Base-by-base conservation (phyloP, 495 filamentous ascomycete genomes). In the Barbatosphaeria neglecta region DNA sequence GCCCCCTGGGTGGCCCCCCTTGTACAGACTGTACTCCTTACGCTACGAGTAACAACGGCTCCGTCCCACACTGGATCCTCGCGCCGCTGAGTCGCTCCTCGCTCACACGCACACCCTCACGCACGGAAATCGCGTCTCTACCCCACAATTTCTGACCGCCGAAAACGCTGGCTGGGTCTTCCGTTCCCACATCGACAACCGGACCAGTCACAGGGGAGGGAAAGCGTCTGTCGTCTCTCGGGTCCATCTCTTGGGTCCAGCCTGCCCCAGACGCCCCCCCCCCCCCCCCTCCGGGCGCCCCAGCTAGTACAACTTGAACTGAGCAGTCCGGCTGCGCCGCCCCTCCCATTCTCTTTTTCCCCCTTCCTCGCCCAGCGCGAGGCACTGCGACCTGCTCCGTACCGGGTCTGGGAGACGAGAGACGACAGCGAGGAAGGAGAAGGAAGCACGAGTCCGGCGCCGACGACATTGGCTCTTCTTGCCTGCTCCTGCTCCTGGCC, bases 141-240 rank as follows among this genome's bases (percentile, higher is more conserved):
- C 39, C 39, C 39, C 39, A 41, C 39, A 41, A 41, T 41, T 18
- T 24, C 19, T 41, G 39, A 22, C 39, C 39, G 39, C 39, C 39
- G 39, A 41, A 22, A 41, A 41, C 39, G 39, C 39, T 41, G 38
- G 38, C 17, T 10, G 20, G 38, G 38, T 10, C 18, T 19, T 22
- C 38, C 38, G 20, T 41, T 41, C 16, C 22, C 39, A 7, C 39
- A 22, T 2, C 37, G 6, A 20, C 17, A 20, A 24, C 20, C 5
- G 22, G 39, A 24, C 39, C 39, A 41, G 20, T 41, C 13, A 41
- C 10, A 24, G 31, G 13, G 16, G 31, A 15, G 31, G 31, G 11
- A 35, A n/a, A 15, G 9, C 13, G 5, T n/a, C 31, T 35, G 5
- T 35, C 15, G 31, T 31, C 31, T 35, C 9, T n/a, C 16, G 31